Percentiles rank a stretch among this genome's conserved stretches.
phyloP scores from a whole-genome alignment of 2,329 filamentous ascomycete genomes.

The Cryphonectria parasitica region DNA sequence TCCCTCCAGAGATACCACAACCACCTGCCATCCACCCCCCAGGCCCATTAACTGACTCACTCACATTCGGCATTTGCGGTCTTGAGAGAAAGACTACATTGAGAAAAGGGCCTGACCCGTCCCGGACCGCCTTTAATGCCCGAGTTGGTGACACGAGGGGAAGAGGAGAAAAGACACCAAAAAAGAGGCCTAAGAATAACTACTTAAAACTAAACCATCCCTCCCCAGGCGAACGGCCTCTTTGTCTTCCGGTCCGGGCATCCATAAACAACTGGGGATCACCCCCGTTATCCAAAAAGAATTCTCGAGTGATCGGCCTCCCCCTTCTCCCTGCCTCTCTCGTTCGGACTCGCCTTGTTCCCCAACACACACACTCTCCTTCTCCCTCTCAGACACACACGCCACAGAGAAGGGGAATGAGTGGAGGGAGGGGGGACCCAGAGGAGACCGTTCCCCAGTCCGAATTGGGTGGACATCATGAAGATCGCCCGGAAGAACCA shows the following conservation, averaged over 20 bases:
- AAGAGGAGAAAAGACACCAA: not conserved
- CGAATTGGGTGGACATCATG: conserved; percentile 1
- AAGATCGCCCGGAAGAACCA: not conserved
- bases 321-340: not conserved
- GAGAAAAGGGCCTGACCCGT: not conserved
- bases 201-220: not conserved
- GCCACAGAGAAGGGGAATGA: not conserved
- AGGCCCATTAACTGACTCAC: not conserved
- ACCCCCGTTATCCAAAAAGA: not conserved
- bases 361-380: too few relatives aligned
- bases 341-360: not conserved
- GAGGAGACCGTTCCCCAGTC: not conserved
- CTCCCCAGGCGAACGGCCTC: not conserved
- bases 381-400: too few relatives aligned
- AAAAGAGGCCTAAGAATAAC: not conserved
- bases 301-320: not conserved
- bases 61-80: not conserved
- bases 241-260: not conserved
- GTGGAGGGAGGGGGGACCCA: not conserved
- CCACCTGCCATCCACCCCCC: too few relatives aligned
- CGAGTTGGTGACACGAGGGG: not conserved
- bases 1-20: not conserved
- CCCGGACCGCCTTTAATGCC: not conserved
- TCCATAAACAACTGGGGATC: not conserved
- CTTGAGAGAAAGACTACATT: not conserved